phyloP scores from a whole-genome alignment of 257 asterid genomes.

The Lantana camara region DNA sequence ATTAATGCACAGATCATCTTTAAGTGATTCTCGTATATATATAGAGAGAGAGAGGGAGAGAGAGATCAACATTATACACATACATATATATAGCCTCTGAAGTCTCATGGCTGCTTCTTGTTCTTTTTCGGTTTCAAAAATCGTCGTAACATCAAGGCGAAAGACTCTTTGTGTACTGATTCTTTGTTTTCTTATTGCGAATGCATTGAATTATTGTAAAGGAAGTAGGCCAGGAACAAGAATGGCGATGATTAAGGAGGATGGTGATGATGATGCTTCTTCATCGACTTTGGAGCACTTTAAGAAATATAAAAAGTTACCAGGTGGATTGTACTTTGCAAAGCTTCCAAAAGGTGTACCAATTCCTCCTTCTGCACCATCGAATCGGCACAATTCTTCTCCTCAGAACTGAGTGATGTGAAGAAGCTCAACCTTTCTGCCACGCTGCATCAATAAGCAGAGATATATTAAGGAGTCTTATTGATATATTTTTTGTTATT shows the following conservation, averaged over 20 bases:
- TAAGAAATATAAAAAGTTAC: constrained; percentile 11
- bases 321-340: constrained; percentile 29
- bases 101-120: constrained; percentile 12
- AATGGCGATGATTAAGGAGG: constrained; percentile 19
- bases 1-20: neutral
- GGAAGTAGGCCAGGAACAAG: constrained; percentile 30
- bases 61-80: neutral
- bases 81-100: neutral
- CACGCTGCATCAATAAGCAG: too few species aligned
- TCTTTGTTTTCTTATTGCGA: constrained; percentile 15
- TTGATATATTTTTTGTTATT: neutral
- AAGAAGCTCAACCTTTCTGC: neutral
- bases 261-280: constrained; percentile 6
- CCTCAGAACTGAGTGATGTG: constrained; percentile 34
- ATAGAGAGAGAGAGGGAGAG: too few species aligned
- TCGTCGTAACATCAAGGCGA: neutral
- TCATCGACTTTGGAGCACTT: constrained; percentile 21
- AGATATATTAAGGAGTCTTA: too few species aligned
- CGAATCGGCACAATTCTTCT: constrained; percentile 43
- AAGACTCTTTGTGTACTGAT: neutral
- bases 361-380: constrained; percentile 55
- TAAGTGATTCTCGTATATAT: neutral
- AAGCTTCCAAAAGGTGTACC: constrained; percentile 50
- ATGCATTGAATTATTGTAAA: constrained; percentile 16
- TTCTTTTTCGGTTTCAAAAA: neutral